phyloP scores from a whole-genome alignment of 176 grass and related monocot genomes.

The Zoysia japonica region DNA sequence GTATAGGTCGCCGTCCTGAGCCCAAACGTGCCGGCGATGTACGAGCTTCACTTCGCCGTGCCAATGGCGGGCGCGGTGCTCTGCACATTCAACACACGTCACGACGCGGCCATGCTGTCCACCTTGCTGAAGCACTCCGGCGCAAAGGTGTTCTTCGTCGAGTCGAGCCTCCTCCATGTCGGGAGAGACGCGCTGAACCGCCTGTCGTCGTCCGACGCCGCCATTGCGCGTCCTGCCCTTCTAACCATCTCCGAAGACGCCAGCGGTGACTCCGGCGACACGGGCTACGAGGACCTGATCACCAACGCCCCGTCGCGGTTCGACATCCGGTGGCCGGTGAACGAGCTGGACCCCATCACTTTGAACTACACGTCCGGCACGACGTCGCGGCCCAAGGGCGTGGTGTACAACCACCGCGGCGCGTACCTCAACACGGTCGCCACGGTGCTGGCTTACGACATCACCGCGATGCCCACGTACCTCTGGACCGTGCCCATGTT shows the following conservation, averaged over 20 bases:
- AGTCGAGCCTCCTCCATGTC: conserved; percentile 37
- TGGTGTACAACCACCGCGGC: conserved; percentile 63
- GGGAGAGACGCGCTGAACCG: conserved; percentile 22
- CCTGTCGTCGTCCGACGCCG: background rate
- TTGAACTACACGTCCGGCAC: conserved; percentile 66
- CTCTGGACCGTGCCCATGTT: conserved; percentile 69
- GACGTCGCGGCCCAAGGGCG: conserved; percentile 54
- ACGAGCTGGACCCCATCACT: conserved; percentile 47
- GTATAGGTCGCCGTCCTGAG: conserved; percentile 49
- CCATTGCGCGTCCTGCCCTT: background rate
- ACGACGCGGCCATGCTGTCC: conserved; percentile 42
- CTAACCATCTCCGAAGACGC: conserved; percentile 21
- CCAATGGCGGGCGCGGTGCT: conserved; percentile 60
- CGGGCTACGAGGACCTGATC: conserved; percentile 40
- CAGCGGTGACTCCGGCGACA: background rate
- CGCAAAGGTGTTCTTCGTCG: conserved; percentile 62
- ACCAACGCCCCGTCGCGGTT: conserved; percentile 3
- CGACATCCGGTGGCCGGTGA: conserved; percentile 46
- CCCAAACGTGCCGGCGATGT: conserved; percentile 53
- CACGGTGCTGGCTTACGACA: conserved; percentile 48
- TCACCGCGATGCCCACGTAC: conserved; percentile 46
- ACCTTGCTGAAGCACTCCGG: conserved; percentile 41
- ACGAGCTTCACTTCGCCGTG: conserved; percentile 61
- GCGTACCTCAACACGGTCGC: conserved; percentile 61
- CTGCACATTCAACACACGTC: conserved; percentile 50